Percentiles rank a stretch among this genome's conserved stretches.
Evolutionary conservation across 306 rosid genomes (phyloP).

Genomic region (Canavalia ensiformis): DNA sequence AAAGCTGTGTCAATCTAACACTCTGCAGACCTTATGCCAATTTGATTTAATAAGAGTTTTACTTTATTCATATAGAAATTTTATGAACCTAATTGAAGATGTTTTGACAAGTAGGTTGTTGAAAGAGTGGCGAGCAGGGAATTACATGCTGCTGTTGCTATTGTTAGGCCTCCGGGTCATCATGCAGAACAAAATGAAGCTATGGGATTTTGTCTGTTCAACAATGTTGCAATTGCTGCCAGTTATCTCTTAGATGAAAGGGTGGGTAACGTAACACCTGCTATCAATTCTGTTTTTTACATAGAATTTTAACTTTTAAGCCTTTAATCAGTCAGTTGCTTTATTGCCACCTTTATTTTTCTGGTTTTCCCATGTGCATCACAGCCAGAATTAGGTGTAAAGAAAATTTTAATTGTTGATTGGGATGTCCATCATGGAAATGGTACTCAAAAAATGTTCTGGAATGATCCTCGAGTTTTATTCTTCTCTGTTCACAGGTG

Average conservation of each 20-base stretch:
- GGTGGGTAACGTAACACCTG: slow-evolving; percentile 56
- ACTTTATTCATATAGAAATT: not conserved
- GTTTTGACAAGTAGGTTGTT: slow-evolving; percentile 61
- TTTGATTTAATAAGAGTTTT: not conserved
- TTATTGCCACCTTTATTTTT: slow-evolving; percentile 34
- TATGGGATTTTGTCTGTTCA: slow-evolving; percentile 94
- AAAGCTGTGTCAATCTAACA: slow-evolving; percentile 1
- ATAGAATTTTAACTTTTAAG: not conserved
- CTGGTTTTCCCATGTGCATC: slow-evolving; percentile 44
- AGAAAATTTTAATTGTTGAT: slow-evolving; percentile 86
- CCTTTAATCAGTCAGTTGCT: slow-evolving; percentile 10
- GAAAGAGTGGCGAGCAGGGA: slow-evolving; percentile 87
- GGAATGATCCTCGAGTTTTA: slow-evolving; percentile 82
- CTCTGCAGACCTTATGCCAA: not conserved
- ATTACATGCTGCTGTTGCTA: slow-evolving; percentile 80
- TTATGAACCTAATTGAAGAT: slow-evolving; percentile 41
- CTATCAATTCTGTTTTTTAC: slow-evolving; percentile 8
- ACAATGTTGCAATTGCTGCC: slow-evolving; percentile 91
- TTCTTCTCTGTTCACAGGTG: slow-evolving; percentile 99
- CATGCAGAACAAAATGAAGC: slow-evolving; percentile 88
- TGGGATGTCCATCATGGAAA: slow-evolving; percentile 99
- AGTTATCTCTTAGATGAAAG: slow-evolving; percentile 72
- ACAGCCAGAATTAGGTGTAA: slow-evolving; percentile 87
- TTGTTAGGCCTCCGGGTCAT: slow-evolving; percentile 98
- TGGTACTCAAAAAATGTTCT: slow-evolving; percentile 94